These are phyloP conservation scores for Blastobotrys illinoisensis DNA, from an alignment of 1,139 yeast species.

Conservation along the genomic window DNA sequence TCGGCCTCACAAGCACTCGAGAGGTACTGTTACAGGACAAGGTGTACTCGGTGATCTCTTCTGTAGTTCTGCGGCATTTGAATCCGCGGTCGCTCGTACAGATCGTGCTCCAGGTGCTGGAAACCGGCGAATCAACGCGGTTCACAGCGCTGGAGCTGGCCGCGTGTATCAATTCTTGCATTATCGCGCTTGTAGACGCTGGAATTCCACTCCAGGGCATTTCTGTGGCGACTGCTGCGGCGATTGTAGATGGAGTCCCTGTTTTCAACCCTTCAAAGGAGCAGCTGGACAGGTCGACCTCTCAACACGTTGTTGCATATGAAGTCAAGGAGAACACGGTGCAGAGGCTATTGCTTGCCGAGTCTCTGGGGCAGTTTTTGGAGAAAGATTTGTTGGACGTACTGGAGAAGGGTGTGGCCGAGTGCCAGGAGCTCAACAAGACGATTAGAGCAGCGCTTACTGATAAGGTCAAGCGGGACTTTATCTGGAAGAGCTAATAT, in stretches of 20 bases:
- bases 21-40: conserved; percentile 74
- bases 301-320: conserved; percentile 65
- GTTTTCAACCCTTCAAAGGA: conserved; percentile 42
- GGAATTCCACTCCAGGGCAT: conserved; percentile 64
- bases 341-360: conserved; percentile 55
- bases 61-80: conserved; percentile 56
- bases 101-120: conserved; percentile 75
- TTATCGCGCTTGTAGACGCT: conserved; percentile 76
- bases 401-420: conserved; percentile 38
- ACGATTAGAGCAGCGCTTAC: conserved; percentile 44
- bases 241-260: conserved; percentile 37
- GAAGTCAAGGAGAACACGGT: conserved; percentile 49
- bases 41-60: conserved; percentile 54
- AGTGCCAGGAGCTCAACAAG: conserved; percentile 43
- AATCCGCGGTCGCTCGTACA: conserved; percentile 85
- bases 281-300: conserved; percentile 40
- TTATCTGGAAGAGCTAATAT: conserved; percentile 44
- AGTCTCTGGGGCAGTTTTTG: conserved; percentile 65
- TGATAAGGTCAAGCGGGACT: conserved; percentile 47
- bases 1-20: conserved; percentile 69
- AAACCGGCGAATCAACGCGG: conserved; percentile 44
- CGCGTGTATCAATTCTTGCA: conserved; percentile 66
- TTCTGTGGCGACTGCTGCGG: conserved; percentile 50
- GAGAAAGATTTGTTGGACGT: conserved; percentile 47
- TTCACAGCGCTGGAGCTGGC: conserved; percentile 48